Conservation (phyloP, 768 basidiomycete genomes). For the Termitomyces sp. region DNA sequence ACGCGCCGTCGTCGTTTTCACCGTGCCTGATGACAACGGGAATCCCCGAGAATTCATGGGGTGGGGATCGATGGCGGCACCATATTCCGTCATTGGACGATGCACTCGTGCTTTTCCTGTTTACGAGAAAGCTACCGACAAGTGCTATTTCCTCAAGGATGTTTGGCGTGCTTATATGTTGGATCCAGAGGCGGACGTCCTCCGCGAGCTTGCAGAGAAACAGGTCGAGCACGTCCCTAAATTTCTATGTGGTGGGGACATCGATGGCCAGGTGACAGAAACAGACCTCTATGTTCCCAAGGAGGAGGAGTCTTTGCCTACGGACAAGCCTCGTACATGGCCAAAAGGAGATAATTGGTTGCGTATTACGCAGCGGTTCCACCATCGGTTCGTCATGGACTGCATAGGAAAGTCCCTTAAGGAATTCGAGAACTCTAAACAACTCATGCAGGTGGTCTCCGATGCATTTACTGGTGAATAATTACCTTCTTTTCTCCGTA, state of each 20-base stretch:
- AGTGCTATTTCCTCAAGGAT: constrained; percentile 23
- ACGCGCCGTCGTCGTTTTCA: constrained; percentile 4
- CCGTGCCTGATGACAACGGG: neutral
- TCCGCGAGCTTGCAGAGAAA: constrained; percentile 5
- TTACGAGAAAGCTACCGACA: constrained; percentile 5
- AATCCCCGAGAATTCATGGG: constrained; percentile 14
- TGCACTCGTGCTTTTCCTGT: constrained; percentile 17
- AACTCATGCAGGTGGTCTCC: neutral
- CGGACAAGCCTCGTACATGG: too few relatives aligned
- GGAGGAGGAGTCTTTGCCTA: neutral
- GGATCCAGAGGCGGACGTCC: constrained; percentile 15
- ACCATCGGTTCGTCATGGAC: constrained; percentile 20
- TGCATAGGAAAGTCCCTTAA: constrained; percentile 13
- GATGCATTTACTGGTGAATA: neutral
- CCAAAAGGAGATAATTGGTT: constrained; percentile 2
- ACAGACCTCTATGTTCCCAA: neutral
- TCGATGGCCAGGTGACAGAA: constrained; percentile 18
- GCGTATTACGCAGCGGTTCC: constrained; percentile 10
- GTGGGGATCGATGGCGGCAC: constrained; percentile 6
- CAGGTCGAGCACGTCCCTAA: constrained; percentile 19
- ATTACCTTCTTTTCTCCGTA: neutral
- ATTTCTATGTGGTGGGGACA: constrained; percentile 25
- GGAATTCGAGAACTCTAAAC: constrained; percentile 7
- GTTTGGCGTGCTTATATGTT: constrained; percentile 15
- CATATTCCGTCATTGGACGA: constrained; percentile 11